phyloP scores from a whole-genome alignment of 768 basidiomycete species.

The Boletus rufocinnamomeus region DNA sequence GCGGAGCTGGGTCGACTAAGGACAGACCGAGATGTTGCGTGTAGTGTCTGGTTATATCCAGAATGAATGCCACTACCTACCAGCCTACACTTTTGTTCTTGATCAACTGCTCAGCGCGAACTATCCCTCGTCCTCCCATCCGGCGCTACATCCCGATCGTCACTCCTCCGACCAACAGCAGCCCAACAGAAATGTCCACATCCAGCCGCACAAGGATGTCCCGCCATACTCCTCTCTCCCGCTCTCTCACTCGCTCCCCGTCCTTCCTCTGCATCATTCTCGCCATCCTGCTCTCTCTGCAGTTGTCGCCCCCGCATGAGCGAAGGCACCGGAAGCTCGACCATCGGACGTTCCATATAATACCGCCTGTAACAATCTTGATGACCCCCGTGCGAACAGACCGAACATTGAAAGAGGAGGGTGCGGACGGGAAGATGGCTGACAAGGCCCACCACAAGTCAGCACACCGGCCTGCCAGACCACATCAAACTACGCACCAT shows the following conservation, averaged over 20 bases:
- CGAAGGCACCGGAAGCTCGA: conserved; percentile 37
- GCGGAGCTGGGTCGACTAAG: conserved; percentile 17
- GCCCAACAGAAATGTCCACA: conserved; percentile 86
- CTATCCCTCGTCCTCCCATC: background rate
- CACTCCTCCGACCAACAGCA: conserved; percentile 25
- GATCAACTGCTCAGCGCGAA: background rate
- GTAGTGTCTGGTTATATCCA: background rate
- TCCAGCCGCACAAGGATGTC: conserved; percentile 74
- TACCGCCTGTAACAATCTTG: conserved; percentile 73
- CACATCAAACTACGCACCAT: conserved; percentile 50
- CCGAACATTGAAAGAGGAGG: conserved; percentile 70
- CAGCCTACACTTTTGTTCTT: background rate
- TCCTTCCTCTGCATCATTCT: conserved; percentile 15
- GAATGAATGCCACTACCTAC: too few relatives aligned
- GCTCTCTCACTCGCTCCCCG: background rate
- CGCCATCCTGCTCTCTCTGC: conserved; percentile 21
- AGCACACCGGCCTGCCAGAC: background rate
- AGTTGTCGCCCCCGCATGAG: conserved; percentile 26
- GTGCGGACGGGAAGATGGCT: conserved; percentile 78
- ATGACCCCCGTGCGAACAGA: conserved; percentile 82
- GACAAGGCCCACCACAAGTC: background rate
- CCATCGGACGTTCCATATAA: conserved; percentile 60
- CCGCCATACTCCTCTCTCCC: conserved; percentile 32
- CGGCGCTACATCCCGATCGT: conserved; percentile 1
- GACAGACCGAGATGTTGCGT: background rate